These are phyloP conservation scores for Vicia sativa DNA, from an alignment of 306 rosid species.

Conservation along the genomic window DNA sequence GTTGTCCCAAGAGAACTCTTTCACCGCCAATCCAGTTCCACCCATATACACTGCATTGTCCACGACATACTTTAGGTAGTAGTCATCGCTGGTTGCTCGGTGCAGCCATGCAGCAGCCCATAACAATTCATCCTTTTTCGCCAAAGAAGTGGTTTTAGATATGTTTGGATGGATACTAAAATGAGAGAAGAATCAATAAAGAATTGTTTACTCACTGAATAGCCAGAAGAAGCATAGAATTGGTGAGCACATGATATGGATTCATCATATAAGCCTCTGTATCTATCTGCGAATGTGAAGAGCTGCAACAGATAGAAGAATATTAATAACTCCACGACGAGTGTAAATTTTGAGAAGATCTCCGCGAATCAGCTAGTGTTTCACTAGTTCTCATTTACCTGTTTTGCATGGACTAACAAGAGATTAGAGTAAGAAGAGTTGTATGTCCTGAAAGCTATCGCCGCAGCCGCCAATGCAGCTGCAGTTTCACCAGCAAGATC, in stretches of 20 bases:
- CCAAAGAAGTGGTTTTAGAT: not conserved
- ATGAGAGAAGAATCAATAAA: not conserved
- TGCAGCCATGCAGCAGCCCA: constrained; percentile 93
- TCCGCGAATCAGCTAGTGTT: not conserved
- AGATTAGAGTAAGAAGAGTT: constrained; percentile 78
- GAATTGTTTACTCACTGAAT: constrained; percentile 51
- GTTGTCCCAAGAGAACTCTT: constrained; percentile 93
- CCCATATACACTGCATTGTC: constrained; percentile 78
- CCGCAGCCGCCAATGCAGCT: constrained; percentile 84
- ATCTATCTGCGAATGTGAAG: constrained; percentile 81
- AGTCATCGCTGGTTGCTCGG: constrained; percentile 67
- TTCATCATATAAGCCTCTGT: constrained; percentile 72
- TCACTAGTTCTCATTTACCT: constrained; percentile 41
- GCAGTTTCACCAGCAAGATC: constrained; percentile 94
- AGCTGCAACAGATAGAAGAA: constrained; percentile 51
- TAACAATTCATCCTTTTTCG: constrained; percentile 74
- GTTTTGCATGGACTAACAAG: constrained; percentile 71
- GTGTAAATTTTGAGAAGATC: not conserved
- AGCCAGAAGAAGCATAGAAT: constrained; percentile 80
- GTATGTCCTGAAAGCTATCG: constrained; percentile 78
- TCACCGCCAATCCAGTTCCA: constrained; percentile 87
- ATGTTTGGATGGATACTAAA: not conserved
- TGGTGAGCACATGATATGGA: constrained; percentile 56
- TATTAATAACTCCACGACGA: constrained; percentile 4
- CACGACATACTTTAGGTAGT: constrained; percentile 75